Conservation (phyloP, 495 filamentous ascomycete genomes). For the Xylaria palmicola region DNA sequence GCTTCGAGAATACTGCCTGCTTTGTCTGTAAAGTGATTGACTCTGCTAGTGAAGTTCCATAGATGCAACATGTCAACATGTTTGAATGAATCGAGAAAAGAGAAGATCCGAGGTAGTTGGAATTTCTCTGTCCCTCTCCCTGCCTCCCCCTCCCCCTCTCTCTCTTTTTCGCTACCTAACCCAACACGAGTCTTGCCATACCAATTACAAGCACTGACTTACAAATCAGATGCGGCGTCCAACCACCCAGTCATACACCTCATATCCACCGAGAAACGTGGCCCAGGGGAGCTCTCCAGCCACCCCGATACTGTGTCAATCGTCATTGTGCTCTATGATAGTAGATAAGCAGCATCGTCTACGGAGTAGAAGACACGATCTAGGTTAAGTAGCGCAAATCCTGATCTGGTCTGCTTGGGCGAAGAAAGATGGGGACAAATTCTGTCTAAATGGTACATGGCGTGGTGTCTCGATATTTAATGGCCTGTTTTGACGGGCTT, state of each 20-base stretch:
- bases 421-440: too few relatives aligned
- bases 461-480: too few relatives aligned
- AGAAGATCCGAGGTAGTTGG: neutral
- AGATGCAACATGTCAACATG: neutral
- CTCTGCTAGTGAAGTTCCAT: neutral
- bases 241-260: neutral
- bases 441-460: too few relatives aligned
- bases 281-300: neutral
- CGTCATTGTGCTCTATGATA: neutral
- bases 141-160: too few relatives aligned
- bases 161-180: too few relatives aligned
- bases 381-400: too few relatives aligned
- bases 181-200: neutral
- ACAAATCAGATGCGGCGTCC: conserved; percentile 13
- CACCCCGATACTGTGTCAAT: neutral
- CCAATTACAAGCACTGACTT: conserved; percentile 1
- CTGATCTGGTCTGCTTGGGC: too few relatives aligned
- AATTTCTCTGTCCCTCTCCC: neutral
- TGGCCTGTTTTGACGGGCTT: too few relatives aligned
- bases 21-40: neutral
- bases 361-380: neutral
- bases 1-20: neutral
- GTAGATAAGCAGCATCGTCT: neutral
- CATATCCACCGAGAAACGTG: conserved; percentile 4
- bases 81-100: neutral